Evolutionary conservation across 129 eudicot genomes (phyloP), one percentile per base, ranked within the genome.

Genomic region (Gnaphalium uliginosum): DNA sequence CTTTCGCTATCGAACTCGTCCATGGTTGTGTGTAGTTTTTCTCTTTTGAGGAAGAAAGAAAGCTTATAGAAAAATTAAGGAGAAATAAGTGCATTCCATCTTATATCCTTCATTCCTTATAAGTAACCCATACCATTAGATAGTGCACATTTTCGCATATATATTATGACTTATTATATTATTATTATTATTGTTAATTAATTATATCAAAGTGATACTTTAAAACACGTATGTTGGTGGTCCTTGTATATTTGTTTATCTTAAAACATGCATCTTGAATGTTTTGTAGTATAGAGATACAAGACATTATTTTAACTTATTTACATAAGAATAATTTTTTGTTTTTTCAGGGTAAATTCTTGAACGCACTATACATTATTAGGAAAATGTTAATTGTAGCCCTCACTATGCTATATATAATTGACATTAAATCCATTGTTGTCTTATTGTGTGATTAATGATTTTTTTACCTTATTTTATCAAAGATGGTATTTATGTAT

Each of bases 1-100:
- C 83, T 83, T 83, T 83, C 90, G 0, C 81, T 23, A 66, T 74
- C 78, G 26, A 87, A 68, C 73, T 80, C 86, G 27, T 74, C 81
- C 96, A 87, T 90, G 62, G 58, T 74, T 39, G n/a, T 65, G n/a
- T 68, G 66, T 43, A 46, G 41, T 61, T 66, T 60, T 64, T 41
- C 27, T 39, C 50, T 73, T 4, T 29, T n/a, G 62, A 13, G 54
- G 25, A 27, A 72, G 66, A 53, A 54, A 27, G 43, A 54, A 46
- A 59, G 78, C 22, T 73, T 68, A 51, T 43, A 65, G 54, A 66
- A 46, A 3, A 11, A 2, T 2, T 76, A 53, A 77, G 66, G 74
- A 64, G 71, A 27, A 17, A 33, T 18, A 70, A 56, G 69, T 76
- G 27, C 48, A 27, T 63, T 21, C 54, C 43, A 60, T 32, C 68